These are phyloP conservation scores for Suillus tomentosus DNA, from an alignment of 768 basidiomycete genomes.

Conservation along the genomic window DNA sequence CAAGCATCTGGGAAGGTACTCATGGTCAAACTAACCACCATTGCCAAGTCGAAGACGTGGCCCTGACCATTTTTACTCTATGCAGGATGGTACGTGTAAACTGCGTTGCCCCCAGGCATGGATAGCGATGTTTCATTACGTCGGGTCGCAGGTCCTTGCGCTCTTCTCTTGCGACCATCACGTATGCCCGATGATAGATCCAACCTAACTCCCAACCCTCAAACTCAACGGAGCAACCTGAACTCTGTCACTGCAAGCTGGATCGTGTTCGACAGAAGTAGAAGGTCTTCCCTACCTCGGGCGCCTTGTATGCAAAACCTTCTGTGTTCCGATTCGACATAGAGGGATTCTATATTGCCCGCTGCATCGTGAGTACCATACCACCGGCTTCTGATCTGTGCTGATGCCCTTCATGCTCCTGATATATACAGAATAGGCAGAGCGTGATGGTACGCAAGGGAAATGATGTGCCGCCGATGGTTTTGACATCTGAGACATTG, in stretches of 20 bases:
- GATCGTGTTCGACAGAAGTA: constrained; percentile 16
- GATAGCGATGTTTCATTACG: not conserved
- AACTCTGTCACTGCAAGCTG: constrained; percentile 18
- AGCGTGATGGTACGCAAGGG: constrained; percentile 24
- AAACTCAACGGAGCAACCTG: constrained; percentile 18
- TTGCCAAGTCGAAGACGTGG: not conserved
- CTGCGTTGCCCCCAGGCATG: not conserved
- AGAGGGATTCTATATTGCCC: constrained; percentile 22
- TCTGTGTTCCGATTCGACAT: constrained; percentile 15
- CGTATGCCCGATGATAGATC: constrained; percentile 20
- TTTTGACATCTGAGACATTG: constrained; percentile 17
- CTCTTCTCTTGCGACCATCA: constrained; percentile 9
- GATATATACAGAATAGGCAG: constrained; percentile 27
- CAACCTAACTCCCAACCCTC: constrained; percentile 11
- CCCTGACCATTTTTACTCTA: not conserved
- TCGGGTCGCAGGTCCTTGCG: not conserved
- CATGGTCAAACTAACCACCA: not conserved
- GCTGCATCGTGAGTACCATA: constrained; percentile 24
- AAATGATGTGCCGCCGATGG: constrained; percentile 17
- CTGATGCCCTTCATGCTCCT: constrained; percentile 4
- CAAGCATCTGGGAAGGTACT: not conserved
- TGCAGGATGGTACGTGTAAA: not conserved
- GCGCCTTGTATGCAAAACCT: constrained; percentile 19
- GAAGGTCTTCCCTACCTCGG: constrained; percentile 1
- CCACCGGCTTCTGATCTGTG: constrained; percentile 9